Conservation (phyloP, 2,329 filamentous ascomycete genomes). For the Cercospora sojina region DNA sequence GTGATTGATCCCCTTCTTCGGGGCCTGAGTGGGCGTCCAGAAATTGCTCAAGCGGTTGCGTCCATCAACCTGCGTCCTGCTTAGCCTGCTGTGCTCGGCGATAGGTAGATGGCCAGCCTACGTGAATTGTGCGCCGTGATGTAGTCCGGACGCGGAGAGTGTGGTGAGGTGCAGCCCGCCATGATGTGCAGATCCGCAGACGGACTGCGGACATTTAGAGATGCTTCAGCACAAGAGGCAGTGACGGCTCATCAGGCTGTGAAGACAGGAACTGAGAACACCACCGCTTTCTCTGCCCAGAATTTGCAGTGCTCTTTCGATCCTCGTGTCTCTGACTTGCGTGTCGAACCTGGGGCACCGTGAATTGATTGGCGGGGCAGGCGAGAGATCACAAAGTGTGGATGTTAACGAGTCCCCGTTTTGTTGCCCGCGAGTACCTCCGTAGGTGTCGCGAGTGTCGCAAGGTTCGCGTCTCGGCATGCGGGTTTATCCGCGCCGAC, state of each 20-base stretch:
- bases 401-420: too few species aligned
- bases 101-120: slow-evolving; percentile 9
- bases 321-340: neutral
- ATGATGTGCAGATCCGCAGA: slow-evolving; percentile 1
- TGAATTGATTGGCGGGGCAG: neutral
- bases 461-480: neutral
- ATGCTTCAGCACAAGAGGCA: neutral
- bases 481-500: neutral
- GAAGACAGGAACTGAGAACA: neutral
- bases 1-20: slow-evolving; percentile 47
- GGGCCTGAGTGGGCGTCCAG: slow-evolving; percentile 67
- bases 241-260: neutral
- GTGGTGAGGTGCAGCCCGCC: neutral
- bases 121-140: slow-evolving; percentile 17
- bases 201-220: neutral
- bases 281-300: neutral
- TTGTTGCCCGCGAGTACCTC: neutral
- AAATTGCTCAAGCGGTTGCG: slow-evolving; percentile 67
- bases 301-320: too few species aligned
- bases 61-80: slow-evolving; percentile 51
- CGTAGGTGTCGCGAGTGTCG: neutral
- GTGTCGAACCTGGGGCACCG: neutral
- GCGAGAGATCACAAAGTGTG: neutral
- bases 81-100: slow-evolving; percentile 10
- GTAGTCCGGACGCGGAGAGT: neutral